Base-by-base conservation (phyloP, 2,329 filamentous ascomycete species). In the Alternaria panax region DNA sequence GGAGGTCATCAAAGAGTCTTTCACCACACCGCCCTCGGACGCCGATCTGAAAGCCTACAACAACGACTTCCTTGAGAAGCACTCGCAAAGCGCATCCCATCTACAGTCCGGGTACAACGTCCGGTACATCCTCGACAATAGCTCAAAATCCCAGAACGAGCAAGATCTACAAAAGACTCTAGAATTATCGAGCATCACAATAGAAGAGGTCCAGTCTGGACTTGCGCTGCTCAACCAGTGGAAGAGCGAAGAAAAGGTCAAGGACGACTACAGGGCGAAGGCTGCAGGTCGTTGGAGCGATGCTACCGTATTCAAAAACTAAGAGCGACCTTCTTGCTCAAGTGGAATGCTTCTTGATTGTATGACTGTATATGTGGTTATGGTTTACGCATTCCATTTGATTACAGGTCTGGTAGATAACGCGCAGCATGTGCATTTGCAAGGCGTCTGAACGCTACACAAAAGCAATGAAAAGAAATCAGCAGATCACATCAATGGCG, bases 1-100 rank as follows among this genome's bases (percentile, higher is more conserved):
- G 50, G 87, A 92, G 65, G 86, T 92, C 46, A 81, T 97, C 66
- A 88, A 89, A 60, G 80, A 86, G 2, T 88, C 89, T 64, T 91
- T 93, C 67, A 81, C 84, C 8, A 79, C 90, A 24, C 82, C 88
- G 7, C 79, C 85, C 9, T 85, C 85, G 28, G 78, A 80, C 36
- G 78, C 82, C 20, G 84, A 89, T 51, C 82, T 92, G 42, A 80
- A 84, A 47, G 82, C 87, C 65, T 86, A 85, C 80, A 94, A 93
- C 76, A 82, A 88, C 38, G 84, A 86, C 22, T 94, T 88, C 76
- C 78, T 88, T 18, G 75, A 83, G 41, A 82, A 85, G 66, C 84
- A 94, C 80, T 86, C 86, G 66, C 76, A 83, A 56, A 91, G 87
- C 74, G 81, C 86, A 6, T 65, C 81, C 16, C 87, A 92, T 71